Evolutionary conservation across 2,329 filamentous ascomycete species (phyloP), one percentile per base, ranked within the genome.

Genomic region (Phialophora chinensis): DNA sequence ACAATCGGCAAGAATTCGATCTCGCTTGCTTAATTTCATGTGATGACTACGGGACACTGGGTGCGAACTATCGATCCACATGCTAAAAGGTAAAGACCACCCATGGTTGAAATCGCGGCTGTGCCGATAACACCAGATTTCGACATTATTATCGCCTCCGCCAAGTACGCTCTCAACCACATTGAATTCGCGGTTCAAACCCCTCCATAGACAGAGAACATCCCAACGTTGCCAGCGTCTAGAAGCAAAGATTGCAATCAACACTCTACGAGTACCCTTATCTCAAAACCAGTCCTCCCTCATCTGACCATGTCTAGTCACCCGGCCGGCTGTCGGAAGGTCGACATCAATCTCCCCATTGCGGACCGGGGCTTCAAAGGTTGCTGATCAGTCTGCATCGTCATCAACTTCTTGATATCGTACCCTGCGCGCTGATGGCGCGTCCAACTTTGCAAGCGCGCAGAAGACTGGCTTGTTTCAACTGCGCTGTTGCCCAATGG

Each of bases 1-100:
- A 27, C 49, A 52, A 23, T 12, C 20, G 20, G 49, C 11, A 52
- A 52, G 4, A 27, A 3, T 27, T 52, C 20, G 49, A 27, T 65
- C 49, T 65, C 63, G 66, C 66, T 65, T 65, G 59, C 35, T 63
- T 59, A 25, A 47, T 52, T 31, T 38, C 25, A 23, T 55, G 57
- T 44, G 59, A 65, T 58, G 20, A 20, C 42, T 35, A n/a, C 29
- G 42, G 59, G 31, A 12, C 59, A 61, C 47, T 38, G 17, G 35
- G 47, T 62, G 49, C 58, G 33, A 62, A 60, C 60, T 35, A 62
- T 42, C 57, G 60, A 52, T 63, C 55, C 54, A 60, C 60, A 52
- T 42, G 47, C 33, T 14, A 27, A 35, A 56, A 42, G 35, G n/a
- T 10, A 12, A 49, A 35, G 27, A 52, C 49, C 20, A n/a, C 11